A percentile compares a stretch with the other conserved stretches of the same genome.
Evolutionary conservation across 129 eudicot species (phyloP).

Genomic region (Kitagawia praeruptora): DNA sequence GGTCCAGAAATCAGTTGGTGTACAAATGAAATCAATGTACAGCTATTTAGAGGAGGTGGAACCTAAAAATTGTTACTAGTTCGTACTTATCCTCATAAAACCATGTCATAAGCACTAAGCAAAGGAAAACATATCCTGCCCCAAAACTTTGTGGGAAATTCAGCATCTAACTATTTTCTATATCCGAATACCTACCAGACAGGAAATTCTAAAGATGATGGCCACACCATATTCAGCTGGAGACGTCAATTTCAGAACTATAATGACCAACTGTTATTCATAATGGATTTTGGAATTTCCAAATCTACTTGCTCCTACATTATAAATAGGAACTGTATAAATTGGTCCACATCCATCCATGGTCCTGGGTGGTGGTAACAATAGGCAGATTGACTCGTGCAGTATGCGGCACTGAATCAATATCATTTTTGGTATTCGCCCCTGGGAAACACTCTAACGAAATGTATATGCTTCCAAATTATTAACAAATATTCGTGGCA

Average conservation of each 20-base stretch:
- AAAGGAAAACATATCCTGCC: background rate
- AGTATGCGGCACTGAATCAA: background rate
- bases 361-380: background rate
- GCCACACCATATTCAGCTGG: background rate
- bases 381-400: background rate
- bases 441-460: background rate
- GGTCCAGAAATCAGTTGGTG: background rate
- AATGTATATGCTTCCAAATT: background rate
- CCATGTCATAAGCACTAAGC: background rate
- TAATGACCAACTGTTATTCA: background rate
- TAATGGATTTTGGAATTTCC: background rate
- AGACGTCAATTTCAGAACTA: background rate
- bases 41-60: background rate
- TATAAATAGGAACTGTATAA: background rate
- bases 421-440: background rate
- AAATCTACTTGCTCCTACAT: background rate
- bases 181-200: background rate
- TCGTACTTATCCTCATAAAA: background rate
- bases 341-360: background rate
- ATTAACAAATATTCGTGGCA: background rate
- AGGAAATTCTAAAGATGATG: slow-evolving; percentile 1
- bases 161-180: background rate
- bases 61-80: background rate
- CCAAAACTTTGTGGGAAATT: background rate
- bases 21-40: background rate